These are phyloP conservation scores for Annona squamosa DNA, from an alignment of 164 flowering plant species.

Conservation along the genomic window DNA sequence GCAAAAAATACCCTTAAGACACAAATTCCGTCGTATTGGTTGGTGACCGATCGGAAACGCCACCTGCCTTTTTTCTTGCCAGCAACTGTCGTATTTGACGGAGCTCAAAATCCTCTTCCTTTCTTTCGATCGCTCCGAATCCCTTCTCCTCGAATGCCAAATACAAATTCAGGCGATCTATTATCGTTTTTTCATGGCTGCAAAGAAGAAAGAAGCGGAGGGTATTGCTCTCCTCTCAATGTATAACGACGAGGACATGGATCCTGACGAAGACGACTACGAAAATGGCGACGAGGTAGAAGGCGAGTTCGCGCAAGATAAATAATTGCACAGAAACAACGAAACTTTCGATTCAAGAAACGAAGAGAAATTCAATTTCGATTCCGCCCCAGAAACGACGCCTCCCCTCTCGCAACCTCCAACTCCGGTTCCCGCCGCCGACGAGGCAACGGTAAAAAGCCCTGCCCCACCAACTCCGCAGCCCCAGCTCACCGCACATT, in stretches of 20 bases:
- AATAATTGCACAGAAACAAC: background rate
- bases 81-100: too few relatives aligned
- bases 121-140: background rate
- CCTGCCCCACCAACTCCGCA: slow-evolving; percentile 16
- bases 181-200: background rate
- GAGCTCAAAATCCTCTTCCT: too few relatives aligned
- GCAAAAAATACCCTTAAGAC: too few relatives aligned
- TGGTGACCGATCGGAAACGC: too few relatives aligned
- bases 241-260: slow-evolving; percentile 74
- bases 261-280: slow-evolving; percentile 35
- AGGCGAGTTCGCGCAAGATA: slow-evolving; percentile 2
- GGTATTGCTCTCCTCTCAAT: slow-evolving; percentile 73
- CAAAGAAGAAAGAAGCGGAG: slow-evolving; percentile 52
- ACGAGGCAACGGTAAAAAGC: slow-evolving; percentile 12
- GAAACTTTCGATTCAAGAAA: slow-evolving; percentile 4
- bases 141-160: background rate
- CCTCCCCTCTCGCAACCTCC: slow-evolving; percentile 15
- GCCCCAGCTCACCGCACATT: background rate
- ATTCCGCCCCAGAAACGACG: slow-evolving; percentile 12
- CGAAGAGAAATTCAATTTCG: slow-evolving; percentile 8
- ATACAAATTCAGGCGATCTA: background rate
- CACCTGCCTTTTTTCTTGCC: too few relatives aligned
- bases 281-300: slow-evolving; percentile 10
- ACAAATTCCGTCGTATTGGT: too few relatives aligned
- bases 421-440: background rate